A percentile compares a stretch with the other conserved stretches of the same genome.
Evolutionary conservation across 345 rosid species (phyloP).

Genomic region (Dipteronia dyeriana): DNA sequence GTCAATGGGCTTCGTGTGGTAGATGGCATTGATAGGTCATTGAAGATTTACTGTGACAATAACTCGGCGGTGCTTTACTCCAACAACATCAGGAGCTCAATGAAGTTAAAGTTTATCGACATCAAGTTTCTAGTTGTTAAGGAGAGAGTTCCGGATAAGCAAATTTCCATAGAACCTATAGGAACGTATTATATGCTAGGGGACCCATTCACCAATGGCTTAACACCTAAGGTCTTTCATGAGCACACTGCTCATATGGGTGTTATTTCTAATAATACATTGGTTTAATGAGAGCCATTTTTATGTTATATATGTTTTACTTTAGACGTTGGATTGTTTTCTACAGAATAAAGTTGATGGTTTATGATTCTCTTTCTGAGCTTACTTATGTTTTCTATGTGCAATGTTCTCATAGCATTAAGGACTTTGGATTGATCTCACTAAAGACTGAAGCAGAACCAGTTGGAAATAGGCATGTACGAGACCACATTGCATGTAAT

Average conservation of each 20-base stretch:
- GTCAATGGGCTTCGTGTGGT: not conserved
- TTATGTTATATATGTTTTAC: too few species aligned
- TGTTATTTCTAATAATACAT: not conserved
- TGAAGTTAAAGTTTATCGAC: not conserved
- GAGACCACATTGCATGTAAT: too few species aligned
- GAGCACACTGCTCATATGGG: too few species aligned
- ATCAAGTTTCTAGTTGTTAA: not conserved
- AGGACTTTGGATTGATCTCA: too few species aligned
- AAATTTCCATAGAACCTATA: not conserved
- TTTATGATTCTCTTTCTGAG: too few species aligned
- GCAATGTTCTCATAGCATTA: too few species aligned
- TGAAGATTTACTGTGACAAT: not conserved
- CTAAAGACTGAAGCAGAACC: too few species aligned
- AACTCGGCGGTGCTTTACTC: not conserved
- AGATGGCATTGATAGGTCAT: not conserved
- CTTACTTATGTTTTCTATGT: too few species aligned
- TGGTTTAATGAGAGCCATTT: not conserved
- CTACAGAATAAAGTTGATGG: too few species aligned
- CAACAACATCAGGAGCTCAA: not conserved
- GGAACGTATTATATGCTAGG: not conserved
- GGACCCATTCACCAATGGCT: not conserved
- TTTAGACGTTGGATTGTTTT: too few species aligned
- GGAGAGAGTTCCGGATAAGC: not conserved
- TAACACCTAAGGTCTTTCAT: not conserved
- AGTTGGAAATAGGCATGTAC: too few species aligned